phyloP scores from a whole-genome alignment of 257 asterid genomes.

The Ocimum tenuiflorum region DNA sequence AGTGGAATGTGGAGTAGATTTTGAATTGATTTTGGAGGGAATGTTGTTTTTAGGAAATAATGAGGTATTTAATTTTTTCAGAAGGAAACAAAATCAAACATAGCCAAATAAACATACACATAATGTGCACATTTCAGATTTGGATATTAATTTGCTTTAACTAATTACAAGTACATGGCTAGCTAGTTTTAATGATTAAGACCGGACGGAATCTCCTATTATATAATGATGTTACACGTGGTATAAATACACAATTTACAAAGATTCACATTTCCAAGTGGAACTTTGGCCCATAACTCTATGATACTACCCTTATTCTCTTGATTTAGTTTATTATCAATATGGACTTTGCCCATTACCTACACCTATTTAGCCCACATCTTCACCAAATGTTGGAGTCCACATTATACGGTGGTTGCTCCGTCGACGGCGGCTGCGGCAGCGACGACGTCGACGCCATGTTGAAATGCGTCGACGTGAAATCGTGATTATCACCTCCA shows the following conservation, averaged over 20 bases:
- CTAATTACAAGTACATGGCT: not conserved
- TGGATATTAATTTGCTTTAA: no score
- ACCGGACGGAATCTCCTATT: no score
- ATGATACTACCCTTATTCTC: no score
- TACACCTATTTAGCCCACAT: not conserved
- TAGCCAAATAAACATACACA: no score
- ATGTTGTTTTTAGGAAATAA: no score
- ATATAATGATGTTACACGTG: no score
- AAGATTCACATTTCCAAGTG: not conserved
- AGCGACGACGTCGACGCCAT: constrained; percentile 33
- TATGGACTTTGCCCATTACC: constrained; percentile 29
- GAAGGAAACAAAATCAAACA: no score
- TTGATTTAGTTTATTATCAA: not conserved
- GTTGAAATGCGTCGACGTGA: constrained; percentile 11
- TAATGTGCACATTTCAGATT: not conserved
- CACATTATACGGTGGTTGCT: constrained; percentile 48
- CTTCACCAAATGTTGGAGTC: constrained; percentile 61
- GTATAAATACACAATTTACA: not conserved
- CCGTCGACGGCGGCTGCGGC: constrained; percentile 31
- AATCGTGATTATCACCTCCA: no score
- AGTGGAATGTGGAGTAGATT: no score
- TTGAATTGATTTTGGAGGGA: no score
- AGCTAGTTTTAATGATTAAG: not conserved
- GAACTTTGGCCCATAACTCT: no score
- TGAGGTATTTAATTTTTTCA: no score